phyloP scores from a whole-genome alignment of 371 early-diverging fungal genomes.

The Mortierella sp. region DNA sequence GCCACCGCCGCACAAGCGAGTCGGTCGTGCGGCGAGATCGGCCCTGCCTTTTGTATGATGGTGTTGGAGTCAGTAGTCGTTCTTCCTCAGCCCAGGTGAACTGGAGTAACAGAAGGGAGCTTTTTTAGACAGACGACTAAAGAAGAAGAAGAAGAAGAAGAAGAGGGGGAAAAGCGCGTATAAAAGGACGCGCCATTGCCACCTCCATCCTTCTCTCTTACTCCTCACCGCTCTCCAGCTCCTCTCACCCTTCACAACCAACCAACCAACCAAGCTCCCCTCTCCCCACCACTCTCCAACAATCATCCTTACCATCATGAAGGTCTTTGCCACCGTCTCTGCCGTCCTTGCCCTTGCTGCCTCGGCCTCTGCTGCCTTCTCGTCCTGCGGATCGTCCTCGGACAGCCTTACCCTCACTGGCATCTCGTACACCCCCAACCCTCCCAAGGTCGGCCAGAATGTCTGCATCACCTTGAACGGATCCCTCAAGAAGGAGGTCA shows the following conservation, averaged over 20 bases:
- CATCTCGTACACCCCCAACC: slow-evolving; percentile 47
- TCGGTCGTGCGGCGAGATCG: too few species aligned
- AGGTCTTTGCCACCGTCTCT: slow-evolving; percentile 40
- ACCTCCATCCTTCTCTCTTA: neutral
- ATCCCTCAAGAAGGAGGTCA: slow-evolving; percentile 25
- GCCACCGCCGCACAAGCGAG: too few species aligned
- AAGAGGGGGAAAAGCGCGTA: neutral
- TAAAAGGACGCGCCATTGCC: neutral
- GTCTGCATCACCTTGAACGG: slow-evolving; percentile 47
- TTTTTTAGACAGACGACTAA: too few species aligned
- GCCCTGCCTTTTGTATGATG: too few species aligned
- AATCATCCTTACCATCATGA: slow-evolving; percentile 23
- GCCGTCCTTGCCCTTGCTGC: slow-evolving; percentile 43
- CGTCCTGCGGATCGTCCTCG: slow-evolving; percentile 35
- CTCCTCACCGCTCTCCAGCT: neutral
- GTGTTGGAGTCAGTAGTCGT: too few species aligned
- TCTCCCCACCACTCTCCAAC: neutral
- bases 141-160: too few species aligned
- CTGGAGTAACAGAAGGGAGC: too few species aligned
- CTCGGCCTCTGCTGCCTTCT: slow-evolving; percentile 49
- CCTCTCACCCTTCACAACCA: neutral
- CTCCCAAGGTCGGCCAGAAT: slow-evolving; percentile 45
- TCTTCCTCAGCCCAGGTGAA: too few species aligned
- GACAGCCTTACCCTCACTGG: slow-evolving; percentile 21
- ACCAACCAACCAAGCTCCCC: neutral